phyloP scores from a whole-genome alignment of 768 basidiomycete species.

The Hygrocybe punicea region DNA sequence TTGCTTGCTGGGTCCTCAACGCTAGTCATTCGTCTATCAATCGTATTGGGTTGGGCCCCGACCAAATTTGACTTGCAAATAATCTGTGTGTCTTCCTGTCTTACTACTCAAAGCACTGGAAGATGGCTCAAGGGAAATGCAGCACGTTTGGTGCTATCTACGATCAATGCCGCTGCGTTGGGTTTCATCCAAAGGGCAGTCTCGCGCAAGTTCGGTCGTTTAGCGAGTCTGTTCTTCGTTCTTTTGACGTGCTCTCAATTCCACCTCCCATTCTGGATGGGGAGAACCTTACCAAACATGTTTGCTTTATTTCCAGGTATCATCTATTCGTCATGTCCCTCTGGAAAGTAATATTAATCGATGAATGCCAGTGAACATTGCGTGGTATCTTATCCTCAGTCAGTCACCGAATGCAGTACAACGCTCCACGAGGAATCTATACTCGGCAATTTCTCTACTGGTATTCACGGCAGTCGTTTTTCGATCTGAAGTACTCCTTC shows the following conservation, averaged over 20 bases:
- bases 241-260: constrained; percentile 81
- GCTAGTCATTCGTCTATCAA: constrained; percentile 46
- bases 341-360: background rate
- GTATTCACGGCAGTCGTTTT: constrained; percentile 67
- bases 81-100: constrained; percentile 45
- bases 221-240: constrained; percentile 55
- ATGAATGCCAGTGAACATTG: constrained; percentile 51
- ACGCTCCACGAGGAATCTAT: constrained; percentile 35
- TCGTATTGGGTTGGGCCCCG: constrained; percentile 40
- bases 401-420: constrained; percentile 39
- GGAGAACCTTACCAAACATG: constrained; percentile 93
- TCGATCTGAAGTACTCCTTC: constrained; percentile 71
- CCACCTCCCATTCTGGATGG: constrained; percentile 91
- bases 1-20: constrained; percentile 57
- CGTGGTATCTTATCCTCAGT: constrained; percentile 48
- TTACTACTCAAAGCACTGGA: background rate
- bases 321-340: constrained; percentile 10
- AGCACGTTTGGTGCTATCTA: constrained; percentile 77
- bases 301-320: constrained; percentile 78
- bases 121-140: constrained; percentile 1
- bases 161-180: constrained; percentile 59
- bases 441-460: constrained; percentile 54
- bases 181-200: constrained; percentile 62
- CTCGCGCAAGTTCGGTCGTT: constrained; percentile 58
- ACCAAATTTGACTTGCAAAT: constrained; percentile 71